Conservation (phyloP, 257 asterid species). For the Striga asiatica region DNA sequence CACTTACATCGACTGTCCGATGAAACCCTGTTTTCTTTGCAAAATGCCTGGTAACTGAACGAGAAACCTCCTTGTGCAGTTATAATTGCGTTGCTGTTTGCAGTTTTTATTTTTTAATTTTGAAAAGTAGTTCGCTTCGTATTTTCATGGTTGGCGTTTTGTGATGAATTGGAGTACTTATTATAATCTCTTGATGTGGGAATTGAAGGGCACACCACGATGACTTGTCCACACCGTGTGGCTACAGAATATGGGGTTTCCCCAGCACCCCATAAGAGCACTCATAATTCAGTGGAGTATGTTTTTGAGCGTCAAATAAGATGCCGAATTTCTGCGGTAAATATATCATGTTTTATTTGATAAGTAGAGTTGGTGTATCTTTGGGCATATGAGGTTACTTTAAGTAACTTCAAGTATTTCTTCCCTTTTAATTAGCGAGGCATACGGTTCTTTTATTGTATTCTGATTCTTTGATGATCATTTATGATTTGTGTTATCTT, state of each 20-base stretch:
- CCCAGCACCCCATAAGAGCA: slow-evolving; percentile 58
- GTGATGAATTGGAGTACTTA: not conserved
- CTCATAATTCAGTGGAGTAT: slow-evolving; percentile 46
- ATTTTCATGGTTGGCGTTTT: not conserved
- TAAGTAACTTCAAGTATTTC: not conserved
- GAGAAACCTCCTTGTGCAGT: not conserved
- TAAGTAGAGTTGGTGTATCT: not conserved
- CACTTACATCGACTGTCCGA: slow-evolving; percentile 92
- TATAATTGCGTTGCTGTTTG: too few species aligned
- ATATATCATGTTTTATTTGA: not conserved
- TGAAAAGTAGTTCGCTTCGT: not conserved
- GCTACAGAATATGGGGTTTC: slow-evolving; percentile 71
- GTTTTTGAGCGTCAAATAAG: slow-evolving; percentile 79
- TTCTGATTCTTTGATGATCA: not conserved
- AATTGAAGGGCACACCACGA: slow-evolving; percentile 80
- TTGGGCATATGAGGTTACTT: not conserved
- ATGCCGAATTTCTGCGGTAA: slow-evolving; percentile 42
- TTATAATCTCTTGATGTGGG: slow-evolving; percentile 12
- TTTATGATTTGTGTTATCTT: not conserved
- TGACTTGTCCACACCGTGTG: slow-evolving; percentile 82
- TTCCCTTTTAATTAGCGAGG: not conserved
- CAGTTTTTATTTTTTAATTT: not conserved
- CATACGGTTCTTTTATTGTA: not conserved
- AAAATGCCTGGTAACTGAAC: slow-evolving; percentile 73
- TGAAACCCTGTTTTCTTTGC: slow-evolving; percentile 98